Base-by-base conservation (phyloP, 306 rosid genomes). In the Casuarina cunninghamiana region DNA sequence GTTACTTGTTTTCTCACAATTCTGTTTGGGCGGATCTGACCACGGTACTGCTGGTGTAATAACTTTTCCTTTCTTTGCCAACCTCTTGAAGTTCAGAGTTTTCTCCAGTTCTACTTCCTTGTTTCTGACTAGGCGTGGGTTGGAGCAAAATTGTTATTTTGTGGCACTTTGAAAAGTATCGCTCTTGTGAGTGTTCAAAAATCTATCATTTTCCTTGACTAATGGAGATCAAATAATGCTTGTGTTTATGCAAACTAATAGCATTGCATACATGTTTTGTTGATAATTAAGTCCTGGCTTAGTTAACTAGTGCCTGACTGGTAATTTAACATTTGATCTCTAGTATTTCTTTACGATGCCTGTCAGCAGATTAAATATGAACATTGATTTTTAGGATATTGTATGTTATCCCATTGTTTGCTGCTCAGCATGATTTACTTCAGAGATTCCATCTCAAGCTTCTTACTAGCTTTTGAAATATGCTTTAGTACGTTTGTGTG, bases 401-500 rank as follows among this genome's bases (percentile, higher is more conserved):
- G 53, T 2, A 7, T 60, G 66, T 15, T 32, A 26, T 26, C 32
- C 10, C 35, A 6, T 13, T 62, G n/a, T 62, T 62, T 62, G 10
- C 8, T 62, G 69, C 21, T 43, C 44, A 12, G 43, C 68, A 32
- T 35, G 19, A 62, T 43, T 62, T 62, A 43, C 7, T 62, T 3
- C 39, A 37, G 39, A 43, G 44, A 5, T 44, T 62, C 44, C 44
- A 37, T 38, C 69, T 62, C 19, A 37, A 2, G 69, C 44, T 1
- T 62, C 69, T 62, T 19, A 35, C 17, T 37, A 35, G n/a, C 0
- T 37, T 16, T 72, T 19, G 32, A 26, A 46, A n/a, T 53, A 54
- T 77, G 48, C 54, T 58, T 26, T 75, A 49, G 19, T 69, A 72
- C 21, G 57, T 82, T 63, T 72, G 50, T n/a, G 15, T 48, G 77